Percentiles rank a stretch among this genome's conserved stretches.
phyloP scores from a whole-genome alignment of 129 eudicot genomes.

The Sambucus nigra region DNA sequence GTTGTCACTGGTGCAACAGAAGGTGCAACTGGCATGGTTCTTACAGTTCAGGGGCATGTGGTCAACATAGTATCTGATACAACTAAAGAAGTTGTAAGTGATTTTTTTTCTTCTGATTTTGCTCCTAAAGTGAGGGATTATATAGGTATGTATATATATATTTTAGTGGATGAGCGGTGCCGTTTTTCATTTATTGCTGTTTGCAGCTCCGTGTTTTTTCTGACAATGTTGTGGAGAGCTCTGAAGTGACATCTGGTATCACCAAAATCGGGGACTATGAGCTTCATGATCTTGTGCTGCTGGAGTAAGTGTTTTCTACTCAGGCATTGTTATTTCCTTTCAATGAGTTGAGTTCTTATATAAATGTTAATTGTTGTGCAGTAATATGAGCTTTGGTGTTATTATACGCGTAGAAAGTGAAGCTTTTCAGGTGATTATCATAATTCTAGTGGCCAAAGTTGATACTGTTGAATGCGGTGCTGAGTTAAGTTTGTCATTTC shows the following conservation, averaged over 20 bases:
- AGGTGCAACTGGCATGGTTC: slow-evolving; percentile 95
- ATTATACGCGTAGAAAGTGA: slow-evolving; percentile 96
- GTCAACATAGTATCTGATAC: slow-evolving; percentile 85
- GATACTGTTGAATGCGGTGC: background rate
- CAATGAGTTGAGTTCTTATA: slow-evolving; percentile 4
- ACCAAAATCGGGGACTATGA: slow-evolving; percentile 87
- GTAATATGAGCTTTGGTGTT: slow-evolving; percentile 81
- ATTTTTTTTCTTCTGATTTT: background rate
- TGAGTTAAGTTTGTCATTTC: slow-evolving; percentile 8
- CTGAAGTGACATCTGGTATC: slow-evolving; percentile 92
- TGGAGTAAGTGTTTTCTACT: slow-evolving; percentile 51
- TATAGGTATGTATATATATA: too few species aligned
- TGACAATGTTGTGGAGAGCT: slow-evolving; percentile 93
- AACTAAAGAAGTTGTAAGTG: slow-evolving; percentile 84
- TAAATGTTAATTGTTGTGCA: slow-evolving; percentile 28
- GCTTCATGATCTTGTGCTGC: slow-evolving; percentile 90
- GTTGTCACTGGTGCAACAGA: slow-evolving; percentile 87
- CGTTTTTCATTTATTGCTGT: background rate
- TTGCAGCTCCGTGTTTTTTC: slow-evolving; percentile 86
- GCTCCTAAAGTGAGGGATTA: background rate
- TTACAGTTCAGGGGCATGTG: slow-evolving; percentile 79
- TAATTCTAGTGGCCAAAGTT: slow-evolving; percentile 1
- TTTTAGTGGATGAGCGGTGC: background rate
- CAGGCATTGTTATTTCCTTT: background rate
- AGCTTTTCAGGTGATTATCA: slow-evolving; percentile 75